These are phyloP conservation scores for Pseudoscleropodium purum DNA, from an alignment of 225 moss, liverwort and hornwort genomes.

Conservation along the genomic window DNA sequence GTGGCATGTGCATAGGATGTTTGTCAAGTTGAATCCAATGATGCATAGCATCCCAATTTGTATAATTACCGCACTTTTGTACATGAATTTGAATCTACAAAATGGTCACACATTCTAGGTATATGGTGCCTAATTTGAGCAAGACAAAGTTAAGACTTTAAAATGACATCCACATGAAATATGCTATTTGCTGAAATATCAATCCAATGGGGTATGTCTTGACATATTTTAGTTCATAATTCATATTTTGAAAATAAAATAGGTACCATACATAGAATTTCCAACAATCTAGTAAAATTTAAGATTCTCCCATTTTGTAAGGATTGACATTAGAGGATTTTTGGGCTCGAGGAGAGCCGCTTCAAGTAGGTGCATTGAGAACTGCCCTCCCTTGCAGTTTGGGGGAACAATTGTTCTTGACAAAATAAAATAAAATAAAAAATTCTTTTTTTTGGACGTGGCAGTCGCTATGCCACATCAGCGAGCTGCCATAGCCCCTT, in stretches of 20 bases:
- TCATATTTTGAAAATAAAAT: neutral
- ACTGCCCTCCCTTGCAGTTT: too few species aligned
- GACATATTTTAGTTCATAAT: neutral
- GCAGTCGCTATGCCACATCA: too few species aligned
- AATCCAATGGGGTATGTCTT: neutral
- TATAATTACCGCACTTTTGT: neutral
- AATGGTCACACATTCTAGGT: neutral
- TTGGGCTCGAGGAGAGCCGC: too few species aligned
- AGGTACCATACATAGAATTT: neutral
- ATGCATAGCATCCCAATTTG: neutral
- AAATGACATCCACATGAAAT: neutral
- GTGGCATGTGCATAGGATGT: too few species aligned
- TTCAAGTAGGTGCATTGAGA: too few species aligned
- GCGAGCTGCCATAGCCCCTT: too few species aligned
- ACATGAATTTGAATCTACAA: neutral
- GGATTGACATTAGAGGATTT: too few species aligned
- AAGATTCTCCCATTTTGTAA: neutral
- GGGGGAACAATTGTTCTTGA: too few species aligned
- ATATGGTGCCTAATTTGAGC: neutral
- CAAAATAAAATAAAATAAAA: too few species aligned
- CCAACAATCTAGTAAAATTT: neutral
- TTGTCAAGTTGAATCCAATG: accelerated
- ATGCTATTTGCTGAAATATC: neutral
- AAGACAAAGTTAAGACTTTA: neutral
- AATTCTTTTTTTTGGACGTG: too few species aligned